Evolutionary conservation across 345 rosid species (phyloP).

Genomic region (Eucalyptus rudis): DNA sequence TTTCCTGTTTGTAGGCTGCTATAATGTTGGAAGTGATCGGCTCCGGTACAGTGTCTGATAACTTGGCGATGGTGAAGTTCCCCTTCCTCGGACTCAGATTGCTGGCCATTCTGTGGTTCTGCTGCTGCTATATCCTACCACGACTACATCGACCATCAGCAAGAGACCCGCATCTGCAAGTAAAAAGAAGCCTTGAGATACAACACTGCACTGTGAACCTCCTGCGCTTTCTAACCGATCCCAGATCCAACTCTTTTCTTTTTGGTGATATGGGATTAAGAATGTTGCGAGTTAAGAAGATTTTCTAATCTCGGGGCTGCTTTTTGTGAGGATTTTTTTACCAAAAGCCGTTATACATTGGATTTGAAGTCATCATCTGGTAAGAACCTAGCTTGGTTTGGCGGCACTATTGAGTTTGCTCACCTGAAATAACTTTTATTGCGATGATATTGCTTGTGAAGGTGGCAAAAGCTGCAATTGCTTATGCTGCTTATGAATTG

Average conservation of each 20-base stretch:
- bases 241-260: not conserved
- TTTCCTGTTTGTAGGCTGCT: slow-evolving; percentile 24
- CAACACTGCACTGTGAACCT: not conserved
- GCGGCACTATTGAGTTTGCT: not conserved
- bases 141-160: not conserved
- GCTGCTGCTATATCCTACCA: slow-evolving; percentile 2
- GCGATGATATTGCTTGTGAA: not conserved
- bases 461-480: not conserved
- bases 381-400: not conserved
- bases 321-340: not conserved
- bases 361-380: not conserved
- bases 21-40: slow-evolving; percentile 41
- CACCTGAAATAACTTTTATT: not conserved
- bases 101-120: slow-evolving; percentile 54
- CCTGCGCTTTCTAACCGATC: not conserved
- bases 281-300: not conserved
- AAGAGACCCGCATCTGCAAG: slow-evolving; percentile 30
- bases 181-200: slow-evolving; percentile 40
- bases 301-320: not conserved
- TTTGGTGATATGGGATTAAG: not conserved
- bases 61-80: slow-evolving; percentile 29
- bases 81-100: slow-evolving; percentile 44
- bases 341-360: not conserved
- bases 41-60: slow-evolving; percentile 45
- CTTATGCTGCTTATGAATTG: not conserved